phyloP scores from a whole-genome alignment of 345 rosid genomes.

The Arabis hirsuta region DNA sequence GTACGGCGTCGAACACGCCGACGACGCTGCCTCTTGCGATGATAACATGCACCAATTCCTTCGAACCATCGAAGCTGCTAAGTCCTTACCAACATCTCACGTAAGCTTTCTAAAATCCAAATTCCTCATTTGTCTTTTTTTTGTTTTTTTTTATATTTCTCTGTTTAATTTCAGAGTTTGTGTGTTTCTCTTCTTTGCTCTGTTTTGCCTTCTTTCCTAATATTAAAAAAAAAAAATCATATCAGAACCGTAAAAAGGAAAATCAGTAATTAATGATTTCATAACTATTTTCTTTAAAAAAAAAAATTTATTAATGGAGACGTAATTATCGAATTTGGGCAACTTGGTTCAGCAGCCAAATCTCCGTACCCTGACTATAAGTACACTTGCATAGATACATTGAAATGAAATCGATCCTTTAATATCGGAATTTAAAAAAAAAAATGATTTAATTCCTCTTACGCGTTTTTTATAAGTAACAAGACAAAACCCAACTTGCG shows the following conservation, averaged over 20 bases:
- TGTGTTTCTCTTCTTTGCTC: neutral
- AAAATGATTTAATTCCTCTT: neutral
- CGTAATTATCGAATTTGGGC: conserved; percentile 13
- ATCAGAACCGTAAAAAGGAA: neutral
- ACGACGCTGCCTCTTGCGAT: conserved; percentile 62
- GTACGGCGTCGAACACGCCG: conserved; percentile 73
- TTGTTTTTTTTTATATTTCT: neutral
- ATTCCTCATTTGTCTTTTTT: neutral
- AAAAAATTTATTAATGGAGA: neutral
- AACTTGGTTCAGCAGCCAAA: conserved; percentile 35
- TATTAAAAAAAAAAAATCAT: neutral
- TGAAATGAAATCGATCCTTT: neutral
- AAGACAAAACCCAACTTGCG: conserved; percentile 13
- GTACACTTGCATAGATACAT: conserved; percentile 23
- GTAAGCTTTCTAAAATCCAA: conserved; percentile 46
- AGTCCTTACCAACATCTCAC: conserved; percentile 64
- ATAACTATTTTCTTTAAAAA: neutral
- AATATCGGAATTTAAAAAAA: neutral
- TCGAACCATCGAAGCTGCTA: conserved; percentile 56
- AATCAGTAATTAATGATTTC: neutral
- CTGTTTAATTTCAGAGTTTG: neutral
- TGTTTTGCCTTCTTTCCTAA: neutral
- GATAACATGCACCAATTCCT: conserved; percentile 64
- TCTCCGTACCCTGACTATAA: conserved; percentile 34
- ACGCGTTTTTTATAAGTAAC: conserved; percentile 6